Evolutionary conservation across 305 asterid genomes (phyloP).

Genomic region (Petunia hybrid): DNA sequence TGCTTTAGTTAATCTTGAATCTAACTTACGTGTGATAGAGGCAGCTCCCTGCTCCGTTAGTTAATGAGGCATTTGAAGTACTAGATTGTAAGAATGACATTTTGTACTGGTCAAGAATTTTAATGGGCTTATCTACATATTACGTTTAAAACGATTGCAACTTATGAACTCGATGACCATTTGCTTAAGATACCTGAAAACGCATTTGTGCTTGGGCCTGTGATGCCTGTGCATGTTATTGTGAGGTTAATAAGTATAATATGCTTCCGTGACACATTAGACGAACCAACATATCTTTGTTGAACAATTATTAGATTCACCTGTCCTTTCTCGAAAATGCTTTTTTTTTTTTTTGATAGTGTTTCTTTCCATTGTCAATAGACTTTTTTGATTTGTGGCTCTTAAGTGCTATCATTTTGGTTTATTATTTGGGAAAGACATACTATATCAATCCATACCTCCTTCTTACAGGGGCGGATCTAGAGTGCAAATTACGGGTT

Average conservation of each 20-base stretch:
- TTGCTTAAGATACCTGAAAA: constrained; percentile 4
- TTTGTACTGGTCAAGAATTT: background rate
- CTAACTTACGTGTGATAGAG: constrained; percentile 8
- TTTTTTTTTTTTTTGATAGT: background rate
- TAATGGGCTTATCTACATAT: background rate
- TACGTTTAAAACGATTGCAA: background rate
- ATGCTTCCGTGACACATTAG: background rate
- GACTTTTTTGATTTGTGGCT: background rate
- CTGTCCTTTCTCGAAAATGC: no score
- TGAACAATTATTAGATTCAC: background rate
- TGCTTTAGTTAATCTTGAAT: background rate
- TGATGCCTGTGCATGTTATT: background rate
- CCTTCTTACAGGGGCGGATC: background rate
- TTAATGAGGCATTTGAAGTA: background rate
- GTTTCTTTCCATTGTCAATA: background rate
- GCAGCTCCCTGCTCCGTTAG: background rate
- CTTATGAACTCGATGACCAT: background rate
- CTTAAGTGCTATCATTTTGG: background rate
- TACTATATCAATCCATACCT: background rate
- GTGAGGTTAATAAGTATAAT: background rate
- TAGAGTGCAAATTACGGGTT: no score
- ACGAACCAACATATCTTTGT: no score
- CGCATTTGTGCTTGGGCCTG: background rate
- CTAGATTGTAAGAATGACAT: background rate
- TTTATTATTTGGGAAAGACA: background rate